A percentile compares a stretch with the other conserved stretches of the same genome.
These are phyloP conservation scores for Aureobasidium vineae DNA, from an alignment of 2,329 filamentous ascomycete genomes.

Conservation along the genomic window DNA sequence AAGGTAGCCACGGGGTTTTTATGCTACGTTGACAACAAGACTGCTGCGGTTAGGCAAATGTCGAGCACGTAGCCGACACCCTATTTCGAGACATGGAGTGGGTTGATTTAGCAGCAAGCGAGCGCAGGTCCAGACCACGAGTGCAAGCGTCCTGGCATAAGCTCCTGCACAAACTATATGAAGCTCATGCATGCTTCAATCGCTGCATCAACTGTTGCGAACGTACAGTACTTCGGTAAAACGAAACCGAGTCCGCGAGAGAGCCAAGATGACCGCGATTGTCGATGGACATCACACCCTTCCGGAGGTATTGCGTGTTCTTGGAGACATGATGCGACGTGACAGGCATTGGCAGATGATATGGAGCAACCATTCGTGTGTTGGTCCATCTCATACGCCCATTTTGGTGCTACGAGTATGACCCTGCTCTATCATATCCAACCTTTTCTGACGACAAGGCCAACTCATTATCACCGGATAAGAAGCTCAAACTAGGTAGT, in stretches of 20 bases:
- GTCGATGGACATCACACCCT: too few relatives aligned
- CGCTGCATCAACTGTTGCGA: neutral
- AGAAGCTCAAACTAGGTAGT: neutral
- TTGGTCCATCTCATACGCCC: too few relatives aligned
- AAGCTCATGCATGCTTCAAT: neutral
- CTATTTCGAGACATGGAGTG: neutral
- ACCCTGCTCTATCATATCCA: neutral
- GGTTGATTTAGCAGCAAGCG: neutral
- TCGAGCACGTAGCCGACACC: constrained; percentile 2
- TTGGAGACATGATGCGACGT: too few relatives aligned
- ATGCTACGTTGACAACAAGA: neutral
- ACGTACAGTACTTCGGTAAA: neutral
- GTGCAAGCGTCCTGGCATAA: neutral
- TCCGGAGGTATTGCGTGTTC: too few relatives aligned
- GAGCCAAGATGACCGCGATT: too few relatives aligned
- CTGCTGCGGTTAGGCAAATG: neutral
- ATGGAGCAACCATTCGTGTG: too few relatives aligned
- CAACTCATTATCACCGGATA: neutral
- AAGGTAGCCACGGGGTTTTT: neutral
- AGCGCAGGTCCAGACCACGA: neutral
- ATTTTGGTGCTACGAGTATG: neutral
- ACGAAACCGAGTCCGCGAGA: too few relatives aligned
- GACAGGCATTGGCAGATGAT: too few relatives aligned
- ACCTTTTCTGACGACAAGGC: neutral
- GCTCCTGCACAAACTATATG: neutral